These are phyloP conservation scores for Nitzschia putrida DNA, from an alignment of 108 stramenopile genomes.

Conservation along the genomic window DNA sequence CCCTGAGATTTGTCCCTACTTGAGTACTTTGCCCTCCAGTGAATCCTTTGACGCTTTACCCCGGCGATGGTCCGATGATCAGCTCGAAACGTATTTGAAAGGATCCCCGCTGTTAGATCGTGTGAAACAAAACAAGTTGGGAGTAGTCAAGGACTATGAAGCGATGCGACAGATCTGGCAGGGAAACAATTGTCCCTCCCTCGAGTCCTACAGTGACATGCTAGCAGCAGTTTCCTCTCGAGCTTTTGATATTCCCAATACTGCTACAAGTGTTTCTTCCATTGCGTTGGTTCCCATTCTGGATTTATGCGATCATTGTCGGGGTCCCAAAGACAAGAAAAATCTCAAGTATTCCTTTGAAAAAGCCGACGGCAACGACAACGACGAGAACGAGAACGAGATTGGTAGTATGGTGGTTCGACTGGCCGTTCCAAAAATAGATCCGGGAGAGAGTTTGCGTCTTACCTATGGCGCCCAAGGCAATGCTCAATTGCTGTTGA, in stretches of 20 bases:
- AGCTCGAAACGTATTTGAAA: constrained; percentile 35
- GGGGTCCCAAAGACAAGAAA: constrained; percentile 37
- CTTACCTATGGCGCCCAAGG: constrained; percentile 81
- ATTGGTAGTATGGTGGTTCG: constrained; percentile 15
- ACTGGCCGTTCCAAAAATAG: constrained; percentile 11
- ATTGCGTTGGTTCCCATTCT: constrained; percentile 71
- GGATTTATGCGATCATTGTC: constrained; percentile 77
- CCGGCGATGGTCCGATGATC: constrained; percentile 54
- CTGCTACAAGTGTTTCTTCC: constrained; percentile 9
- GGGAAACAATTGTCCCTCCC: constrained; percentile 47
- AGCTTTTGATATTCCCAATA: constrained; percentile 48
- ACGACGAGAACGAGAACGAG: no score
- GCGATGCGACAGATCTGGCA: constrained; percentile 26
- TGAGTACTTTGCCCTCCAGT: constrained; percentile 32
- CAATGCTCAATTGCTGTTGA: constrained; percentile 62
- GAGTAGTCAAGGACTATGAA: constrained; percentile 49
- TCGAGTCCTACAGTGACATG: constrained; percentile 58
- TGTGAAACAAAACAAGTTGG: constrained; percentile 36
- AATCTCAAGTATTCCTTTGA: constrained; percentile 30
- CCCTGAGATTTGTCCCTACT: constrained; percentile 9
- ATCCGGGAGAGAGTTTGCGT: constrained; percentile 46
- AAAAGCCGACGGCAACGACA: not conserved
- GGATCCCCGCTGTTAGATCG: constrained; percentile 59
- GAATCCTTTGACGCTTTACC: constrained; percentile 42
- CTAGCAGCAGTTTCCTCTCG: constrained; percentile 68